phyloP scores from a whole-genome alignment of 495 filamentous ascomycete genomes.

The Cudoniella acicularis region DNA sequence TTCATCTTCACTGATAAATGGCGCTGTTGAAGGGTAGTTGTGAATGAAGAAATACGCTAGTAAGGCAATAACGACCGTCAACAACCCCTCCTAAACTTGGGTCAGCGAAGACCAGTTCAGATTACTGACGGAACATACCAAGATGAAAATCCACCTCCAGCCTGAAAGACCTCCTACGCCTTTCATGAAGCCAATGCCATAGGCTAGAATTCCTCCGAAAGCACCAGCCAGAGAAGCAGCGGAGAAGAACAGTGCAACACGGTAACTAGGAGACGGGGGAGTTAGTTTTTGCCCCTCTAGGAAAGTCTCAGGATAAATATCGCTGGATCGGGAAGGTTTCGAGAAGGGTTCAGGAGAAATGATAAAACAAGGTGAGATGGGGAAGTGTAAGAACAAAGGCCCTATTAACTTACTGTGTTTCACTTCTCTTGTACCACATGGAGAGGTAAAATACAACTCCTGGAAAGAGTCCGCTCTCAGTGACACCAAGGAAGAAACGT shows the following conservation, averaged over 20 bases:
- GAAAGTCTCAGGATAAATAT: too few relatives aligned
- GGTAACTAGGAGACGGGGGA: too few relatives aligned
- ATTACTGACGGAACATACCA: too few relatives aligned
- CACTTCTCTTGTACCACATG: conserved; percentile 77
- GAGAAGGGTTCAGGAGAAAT: too few relatives aligned
- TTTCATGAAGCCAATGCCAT: conserved; percentile 56
- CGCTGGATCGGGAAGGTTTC: too few relatives aligned
- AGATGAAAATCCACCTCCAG: conserved; percentile 83
- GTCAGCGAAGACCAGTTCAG: too few relatives aligned
- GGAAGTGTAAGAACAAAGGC: too few relatives aligned
- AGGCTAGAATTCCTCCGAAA: conserved; percentile 76
- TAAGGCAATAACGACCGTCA: conserved; percentile 60
- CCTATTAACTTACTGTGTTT: too few relatives aligned
- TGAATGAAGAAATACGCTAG: conserved; percentile 67
- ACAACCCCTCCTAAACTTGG: conserved; percentile 65
- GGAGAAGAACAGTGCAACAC: conserved; percentile 72
- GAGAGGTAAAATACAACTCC: conserved; percentile 81
- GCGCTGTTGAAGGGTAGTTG: conserved; percentile 67
- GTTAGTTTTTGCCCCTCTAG: too few relatives aligned
- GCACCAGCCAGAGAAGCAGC: conserved; percentile 72
- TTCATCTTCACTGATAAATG: conserved; percentile 64
- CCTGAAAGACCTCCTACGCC: conserved; percentile 62
- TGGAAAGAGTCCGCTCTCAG: conserved; percentile 61
- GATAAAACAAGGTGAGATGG: too few relatives aligned
- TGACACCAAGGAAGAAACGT: conserved; percentile 57